Conservation (phyloP, 2,329 filamentous ascomycete genomes). For the Stylonectria norvegica region DNA sequence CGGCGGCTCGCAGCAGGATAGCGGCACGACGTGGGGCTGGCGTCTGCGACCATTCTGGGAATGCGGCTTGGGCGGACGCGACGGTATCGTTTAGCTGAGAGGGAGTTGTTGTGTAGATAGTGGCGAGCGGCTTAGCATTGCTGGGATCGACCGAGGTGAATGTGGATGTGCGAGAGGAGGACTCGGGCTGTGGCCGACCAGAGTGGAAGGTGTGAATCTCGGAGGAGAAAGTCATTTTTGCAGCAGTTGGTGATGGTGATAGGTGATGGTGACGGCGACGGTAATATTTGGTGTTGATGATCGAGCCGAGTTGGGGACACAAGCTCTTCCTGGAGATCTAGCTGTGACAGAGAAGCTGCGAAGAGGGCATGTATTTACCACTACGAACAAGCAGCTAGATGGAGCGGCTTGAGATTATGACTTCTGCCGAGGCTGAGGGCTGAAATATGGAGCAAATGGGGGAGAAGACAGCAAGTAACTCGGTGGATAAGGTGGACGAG, state of each 20-base stretch:
- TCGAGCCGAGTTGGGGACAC: no score
- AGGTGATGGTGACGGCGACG: neutral
- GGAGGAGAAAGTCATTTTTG: conserved; percentile 34
- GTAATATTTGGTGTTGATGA: neutral
- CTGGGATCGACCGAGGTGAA: conserved; percentile 75
- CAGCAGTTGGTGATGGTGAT: conserved; percentile 4
- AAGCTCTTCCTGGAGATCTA: no score
- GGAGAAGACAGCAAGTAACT: no score
- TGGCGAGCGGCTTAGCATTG: conserved; percentile 64
- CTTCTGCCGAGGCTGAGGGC: no score
- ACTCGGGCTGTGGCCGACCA: conserved; percentile 60
- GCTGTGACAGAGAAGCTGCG: no score
- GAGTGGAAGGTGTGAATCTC: conserved; percentile 68
- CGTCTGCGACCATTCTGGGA: conserved; percentile 72
- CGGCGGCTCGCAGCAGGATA: conserved; percentile 73
- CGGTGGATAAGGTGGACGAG: no score
- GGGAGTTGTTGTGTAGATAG: conserved; percentile 66
- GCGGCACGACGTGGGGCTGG: conserved; percentile 71
- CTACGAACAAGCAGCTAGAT: no score
- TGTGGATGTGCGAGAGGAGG: conserved; percentile 55
- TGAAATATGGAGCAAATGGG: no score
- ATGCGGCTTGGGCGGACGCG: conserved; percentile 66
- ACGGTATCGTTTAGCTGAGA: conserved; percentile 70
- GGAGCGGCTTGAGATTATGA: no score
- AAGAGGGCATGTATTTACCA: no score